Conservation (phyloP, 345 rosid genomes). For the Populus davidiana region DNA sequence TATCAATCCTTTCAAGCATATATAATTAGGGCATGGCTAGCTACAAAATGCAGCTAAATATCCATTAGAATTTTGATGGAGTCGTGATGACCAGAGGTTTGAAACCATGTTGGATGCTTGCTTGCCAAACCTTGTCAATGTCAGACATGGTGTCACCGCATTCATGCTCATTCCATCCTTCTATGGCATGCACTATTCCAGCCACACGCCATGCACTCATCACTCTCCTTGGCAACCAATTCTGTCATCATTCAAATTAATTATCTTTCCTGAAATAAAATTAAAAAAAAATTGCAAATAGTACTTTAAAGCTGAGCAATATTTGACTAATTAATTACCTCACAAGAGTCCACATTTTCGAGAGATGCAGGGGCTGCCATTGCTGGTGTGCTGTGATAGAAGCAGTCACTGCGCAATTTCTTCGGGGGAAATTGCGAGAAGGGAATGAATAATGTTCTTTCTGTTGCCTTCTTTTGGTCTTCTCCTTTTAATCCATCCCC, state of each 20-base stretch:
- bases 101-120: conserved; percentile 56
- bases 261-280: not conserved
- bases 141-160: conserved; percentile 43
- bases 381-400: conserved; percentile 58
- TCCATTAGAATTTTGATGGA: no score
- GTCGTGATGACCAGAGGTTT: conserved; percentile 24
- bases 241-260: conserved; percentile 24
- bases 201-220: conserved; percentile 73
- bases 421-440: conserved; percentile 59
- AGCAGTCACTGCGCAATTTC: conserved; percentile 45
- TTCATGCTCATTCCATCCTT: conserved; percentile 62
- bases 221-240: conserved; percentile 74
- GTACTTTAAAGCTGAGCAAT: not conserved
- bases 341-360: conserved; percentile 72
- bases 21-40: not conserved
- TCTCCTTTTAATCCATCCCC: conserved; percentile 47
- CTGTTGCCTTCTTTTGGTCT: conserved; percentile 50
- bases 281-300: not conserved
- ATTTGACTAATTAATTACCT: conserved; percentile 32
- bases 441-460: conserved; percentile 61
- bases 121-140: conserved; percentile 50
- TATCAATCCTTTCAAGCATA: not conserved
- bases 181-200: conserved; percentile 61
- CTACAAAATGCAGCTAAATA: no score
- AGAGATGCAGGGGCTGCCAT: conserved; percentile 47